A percentile compares a stretch with the other conserved stretches of the same genome.
Evolutionary conservation across 169 alveolate species (phyloP).

Genomic region (Cryptosporidium baileyi): DNA sequence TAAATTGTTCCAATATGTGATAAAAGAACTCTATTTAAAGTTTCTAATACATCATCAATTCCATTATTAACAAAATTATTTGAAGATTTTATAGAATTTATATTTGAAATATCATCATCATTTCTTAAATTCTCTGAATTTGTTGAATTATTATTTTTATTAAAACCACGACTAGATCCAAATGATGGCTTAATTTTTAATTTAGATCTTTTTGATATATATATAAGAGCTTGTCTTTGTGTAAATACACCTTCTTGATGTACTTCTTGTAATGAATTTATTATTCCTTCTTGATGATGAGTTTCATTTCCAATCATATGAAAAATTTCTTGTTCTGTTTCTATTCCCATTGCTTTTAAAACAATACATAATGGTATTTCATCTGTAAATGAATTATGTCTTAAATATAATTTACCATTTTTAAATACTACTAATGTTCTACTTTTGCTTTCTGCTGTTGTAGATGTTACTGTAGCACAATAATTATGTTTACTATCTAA

Average conservation of each 20-base stretch:
- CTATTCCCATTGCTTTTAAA: constrained; percentile 98
- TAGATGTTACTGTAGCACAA: constrained; percentile 95
- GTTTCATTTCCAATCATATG: constrained; percentile 90
- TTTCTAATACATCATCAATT: constrained; percentile 93
- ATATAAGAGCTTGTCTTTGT: constrained; percentile 88
- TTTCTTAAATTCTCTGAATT: neutral
- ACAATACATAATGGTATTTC: constrained; percentile 95
- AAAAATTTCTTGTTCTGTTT: constrained; percentile 97
- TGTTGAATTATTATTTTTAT: neutral
- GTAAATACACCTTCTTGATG: constrained; percentile 81
- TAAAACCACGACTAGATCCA: constrained; percentile 9
- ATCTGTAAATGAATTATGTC: constrained; percentile 93
- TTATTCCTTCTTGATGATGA: constrained; percentile 77
- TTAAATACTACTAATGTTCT: constrained; percentile 94
- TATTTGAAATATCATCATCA: neutral
- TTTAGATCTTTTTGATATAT: constrained; percentile 85
- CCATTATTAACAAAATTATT: neutral
- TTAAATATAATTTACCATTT: constrained; percentile 90
- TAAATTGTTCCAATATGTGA: constrained; percentile 87
- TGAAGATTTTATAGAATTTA: neutral
- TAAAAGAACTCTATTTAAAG: constrained; percentile 88
- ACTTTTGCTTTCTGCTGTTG: constrained; percentile 96
- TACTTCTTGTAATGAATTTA: constrained; percentile 84
- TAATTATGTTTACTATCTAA: constrained; percentile 90
- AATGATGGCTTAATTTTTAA: constrained; percentile 75